Evolutionary conservation across 2,329 filamentous ascomycete genomes (phyloP).

Genomic region (Calonectria naviculata): DNA sequence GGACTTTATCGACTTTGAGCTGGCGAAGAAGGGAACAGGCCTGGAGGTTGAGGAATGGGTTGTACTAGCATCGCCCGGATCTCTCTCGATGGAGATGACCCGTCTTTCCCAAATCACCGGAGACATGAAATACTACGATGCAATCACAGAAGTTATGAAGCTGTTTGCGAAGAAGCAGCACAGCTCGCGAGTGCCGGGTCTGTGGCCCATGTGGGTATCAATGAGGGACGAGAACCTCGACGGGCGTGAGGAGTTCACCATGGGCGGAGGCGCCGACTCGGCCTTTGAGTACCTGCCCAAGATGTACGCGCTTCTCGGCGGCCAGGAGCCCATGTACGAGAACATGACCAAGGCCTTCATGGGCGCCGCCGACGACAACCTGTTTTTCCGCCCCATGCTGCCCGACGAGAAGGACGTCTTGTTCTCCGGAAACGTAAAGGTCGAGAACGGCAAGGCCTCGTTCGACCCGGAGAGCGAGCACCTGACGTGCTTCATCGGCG

Average conservation of each 20-base stretch:
- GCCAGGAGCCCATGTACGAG: constrained; percentile 69
- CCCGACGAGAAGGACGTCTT: constrained; percentile 71
- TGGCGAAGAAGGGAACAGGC: constrained; percentile 60
- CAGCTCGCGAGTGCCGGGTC: constrained; percentile 74
- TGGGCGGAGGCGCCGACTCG: constrained; percentile 67
- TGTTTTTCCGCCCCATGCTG: constrained; percentile 78
- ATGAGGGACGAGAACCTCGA: constrained; percentile 65
- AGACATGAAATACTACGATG: constrained; percentile 80
- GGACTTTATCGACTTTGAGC: constrained; percentile 53
- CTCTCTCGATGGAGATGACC: constrained; percentile 80
- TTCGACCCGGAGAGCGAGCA: constrained; percentile 53
- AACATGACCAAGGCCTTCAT: constrained; percentile 70
- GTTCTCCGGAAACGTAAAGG: constrained; percentile 69
- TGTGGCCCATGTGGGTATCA: constrained; percentile 71
- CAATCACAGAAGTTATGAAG: constrained; percentile 77
- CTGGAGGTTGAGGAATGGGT: constrained; percentile 61
- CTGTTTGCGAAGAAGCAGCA: constrained; percentile 76
- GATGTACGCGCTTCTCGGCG: constrained; percentile 74
- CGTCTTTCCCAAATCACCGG: constrained; percentile 78
- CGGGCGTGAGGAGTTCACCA: constrained; percentile 57
- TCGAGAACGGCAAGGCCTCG: constrained; percentile 28
- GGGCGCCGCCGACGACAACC: constrained; percentile 67
- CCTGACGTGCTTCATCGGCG: constrained; percentile 73
- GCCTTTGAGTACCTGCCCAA: constrained; percentile 71
- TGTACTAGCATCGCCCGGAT: constrained; percentile 63